Evolutionary conservation across 441 rosid species (phyloP), one percentile per base, ranked within the genome.

Genomic region (Macaranga tanarius): DNA sequence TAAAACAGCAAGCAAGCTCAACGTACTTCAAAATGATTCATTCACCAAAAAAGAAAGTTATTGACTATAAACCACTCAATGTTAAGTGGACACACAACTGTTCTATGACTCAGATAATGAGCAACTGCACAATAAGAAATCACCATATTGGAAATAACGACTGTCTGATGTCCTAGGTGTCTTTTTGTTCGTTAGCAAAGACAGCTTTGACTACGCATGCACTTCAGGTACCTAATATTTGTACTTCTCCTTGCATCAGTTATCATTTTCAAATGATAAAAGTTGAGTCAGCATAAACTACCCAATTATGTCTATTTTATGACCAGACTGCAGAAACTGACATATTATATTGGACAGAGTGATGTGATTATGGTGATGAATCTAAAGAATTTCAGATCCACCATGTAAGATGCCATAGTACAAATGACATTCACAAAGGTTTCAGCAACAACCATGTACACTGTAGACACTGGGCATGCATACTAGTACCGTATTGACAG

Each of bases 211-310:
- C 26, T 48, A 52, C 20, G 15, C 25, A 62, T 62, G 59, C 61
- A 72, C 34, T 62, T 50, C 34, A 62, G 63, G 20, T 63, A 63
- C 67, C 34, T 45, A 28, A 15, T 20, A 42, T 51, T 51, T 63
- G 16, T 51, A 62, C 10, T 16, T 61, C 22, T 34, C 45, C 23
- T 17, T 15, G 65, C 58, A 54, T n/a, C 58, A 19, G 22, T 54
- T 19, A 54, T 54, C 25, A 54, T 54, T 54, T 54, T 6, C 58
- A n/a, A n/a, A 54, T 7, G 57, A 19, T 34, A 20, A 42, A 63
- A 12, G 22, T 63, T 40, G 15, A 52, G 10, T 19, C 4, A 25
- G 42, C 26, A 59, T 20, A 58, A 42, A 31, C 13, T 38, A 58
- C 10, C 0, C 4, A 11, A 26, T 62, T 20, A n/a, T 64, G 16